Evolutionary conservation across 306 rosid species (phyloP), one percentile per base, ranked within the genome.

Genomic region (Inga laurina): DNA sequence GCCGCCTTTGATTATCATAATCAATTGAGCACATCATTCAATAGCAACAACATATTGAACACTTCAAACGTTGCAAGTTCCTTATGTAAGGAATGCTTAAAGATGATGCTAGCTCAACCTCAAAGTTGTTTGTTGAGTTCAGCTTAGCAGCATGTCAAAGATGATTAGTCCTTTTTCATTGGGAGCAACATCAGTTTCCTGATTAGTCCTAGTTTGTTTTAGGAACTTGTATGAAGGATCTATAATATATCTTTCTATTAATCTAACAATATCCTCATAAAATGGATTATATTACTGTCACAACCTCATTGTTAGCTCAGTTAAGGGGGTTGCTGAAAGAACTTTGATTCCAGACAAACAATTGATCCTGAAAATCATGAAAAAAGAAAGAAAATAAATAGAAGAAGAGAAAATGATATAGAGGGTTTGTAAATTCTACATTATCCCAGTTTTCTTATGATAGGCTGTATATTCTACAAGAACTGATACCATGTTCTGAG

Each of bases 81-180:
- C 81, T 39, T 73, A 70, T 83, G 74, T 74, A 49, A 30, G 18
- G 79, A 74, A 77, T 75, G 44, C 69, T 52, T 48, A 45, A 49
- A 52, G 54, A 77, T 49, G 79, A 61, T 81, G 75, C 76, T 75
- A 21, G 71, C 82, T 77, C 77, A 74, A 59, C 80, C 61, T 34
- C 75, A 12, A 51, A 78, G 75, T 56, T 79, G 39, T 73, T 70
- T 81, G 71, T 76, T 76, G 77, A 78, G 70, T 64, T 84, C 72
- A 74, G 37, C 66, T 79, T 74, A 15, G 77, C 56, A 44, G 76
- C 39, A 45, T 84, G 51, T 45, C 49, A 61, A 61, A 59, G 51
- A 67, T 64, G 57, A 61, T 37, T 41, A 37, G 12, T 76, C 56
- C 56, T 39, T 57, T 8, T 57, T 76, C 3, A 52, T n/a, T 34